Evolutionary conservation across 805 yeast species (phyloP).

Genomic region (Saturnispora serradocipensis): DNA sequence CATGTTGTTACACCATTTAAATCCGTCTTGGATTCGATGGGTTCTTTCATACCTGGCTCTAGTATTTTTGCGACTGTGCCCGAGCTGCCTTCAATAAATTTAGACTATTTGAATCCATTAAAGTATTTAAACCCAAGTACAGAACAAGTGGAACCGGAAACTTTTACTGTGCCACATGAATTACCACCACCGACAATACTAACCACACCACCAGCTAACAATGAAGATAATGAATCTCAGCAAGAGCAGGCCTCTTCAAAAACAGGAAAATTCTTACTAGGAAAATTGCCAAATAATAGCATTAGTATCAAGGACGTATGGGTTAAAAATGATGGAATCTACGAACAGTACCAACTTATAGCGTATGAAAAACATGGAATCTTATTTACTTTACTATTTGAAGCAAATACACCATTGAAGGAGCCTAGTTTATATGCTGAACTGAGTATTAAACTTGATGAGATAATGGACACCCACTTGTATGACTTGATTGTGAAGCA

Average conservation of each 20-base stretch:
- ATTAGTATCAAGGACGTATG: neutral
- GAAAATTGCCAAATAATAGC: neutral
- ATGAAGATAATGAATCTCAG: constrained; percentile 1
- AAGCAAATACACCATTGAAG: constrained; percentile 4
- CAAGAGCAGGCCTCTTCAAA: constrained; percentile 1
- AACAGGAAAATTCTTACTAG: neutral
- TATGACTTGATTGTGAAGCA: constrained; percentile 22
- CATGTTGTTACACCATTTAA: constrained; percentile 12
- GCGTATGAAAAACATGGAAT: constrained; percentile 27
- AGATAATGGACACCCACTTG: constrained; percentile 18
- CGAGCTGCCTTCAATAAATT: neutral
- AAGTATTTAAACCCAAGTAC: constrained; percentile 2
- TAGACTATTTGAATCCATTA: constrained; percentile 1
- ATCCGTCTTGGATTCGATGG: constrained; percentile 14
- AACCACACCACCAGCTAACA: neutral
- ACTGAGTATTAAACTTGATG: constrained; percentile 15
- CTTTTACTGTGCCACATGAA: neutral
- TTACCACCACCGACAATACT: neutral
- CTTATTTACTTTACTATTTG: constrained; percentile 18
- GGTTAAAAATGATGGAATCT: neutral
- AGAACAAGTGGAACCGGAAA: neutral
- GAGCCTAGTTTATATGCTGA: constrained; percentile 7
- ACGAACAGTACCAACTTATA: constrained; percentile 13
- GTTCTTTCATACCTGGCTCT: constrained; percentile 15
- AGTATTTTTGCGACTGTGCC: neutral